Conservation (phyloP, 345 rosid species). For the Salix arbutifolia region DNA sequence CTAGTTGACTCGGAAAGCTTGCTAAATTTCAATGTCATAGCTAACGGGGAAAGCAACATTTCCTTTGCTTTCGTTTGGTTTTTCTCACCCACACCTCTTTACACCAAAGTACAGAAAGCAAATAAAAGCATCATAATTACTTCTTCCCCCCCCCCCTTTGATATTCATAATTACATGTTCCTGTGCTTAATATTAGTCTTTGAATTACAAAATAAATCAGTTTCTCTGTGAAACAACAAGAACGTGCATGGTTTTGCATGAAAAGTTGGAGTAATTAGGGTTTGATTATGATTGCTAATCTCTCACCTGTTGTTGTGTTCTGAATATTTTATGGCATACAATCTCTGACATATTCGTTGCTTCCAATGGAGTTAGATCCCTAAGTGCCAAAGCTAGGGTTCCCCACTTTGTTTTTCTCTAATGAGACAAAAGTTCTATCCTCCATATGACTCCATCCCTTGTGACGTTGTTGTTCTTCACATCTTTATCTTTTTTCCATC, state of each 20-base stretch:
- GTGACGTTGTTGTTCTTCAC: background rate
- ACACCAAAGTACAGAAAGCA: background rate
- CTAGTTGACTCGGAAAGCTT: background rate
- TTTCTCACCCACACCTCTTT: background rate
- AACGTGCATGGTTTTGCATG: slow-evolving; percentile 47
- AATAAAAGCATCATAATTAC: background rate
- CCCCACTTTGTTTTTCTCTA: slow-evolving; percentile 40
- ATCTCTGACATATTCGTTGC: slow-evolving; percentile 59
- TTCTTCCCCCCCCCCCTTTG: background rate
- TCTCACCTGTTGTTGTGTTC: background rate
- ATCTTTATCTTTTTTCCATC: slow-evolving; percentile 18
- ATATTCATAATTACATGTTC: background rate
- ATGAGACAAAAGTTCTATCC: slow-evolving; percentile 44
- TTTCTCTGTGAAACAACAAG: background rate
- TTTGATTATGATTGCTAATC: background rate
- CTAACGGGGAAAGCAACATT: background rate
- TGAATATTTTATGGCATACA: background rate
- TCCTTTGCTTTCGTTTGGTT: background rate
- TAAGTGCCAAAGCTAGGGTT: slow-evolving; percentile 33
- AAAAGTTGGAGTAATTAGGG: slow-evolving; percentile 4
- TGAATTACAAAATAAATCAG: background rate
- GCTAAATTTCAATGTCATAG: background rate
- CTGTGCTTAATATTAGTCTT: background rate
- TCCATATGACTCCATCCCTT: slow-evolving; percentile 11
- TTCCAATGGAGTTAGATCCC: slow-evolving; percentile 39